phyloP scores from a whole-genome alignment of 2,329 filamentous ascomycete species.

The Helotiales sp. region DNA sequence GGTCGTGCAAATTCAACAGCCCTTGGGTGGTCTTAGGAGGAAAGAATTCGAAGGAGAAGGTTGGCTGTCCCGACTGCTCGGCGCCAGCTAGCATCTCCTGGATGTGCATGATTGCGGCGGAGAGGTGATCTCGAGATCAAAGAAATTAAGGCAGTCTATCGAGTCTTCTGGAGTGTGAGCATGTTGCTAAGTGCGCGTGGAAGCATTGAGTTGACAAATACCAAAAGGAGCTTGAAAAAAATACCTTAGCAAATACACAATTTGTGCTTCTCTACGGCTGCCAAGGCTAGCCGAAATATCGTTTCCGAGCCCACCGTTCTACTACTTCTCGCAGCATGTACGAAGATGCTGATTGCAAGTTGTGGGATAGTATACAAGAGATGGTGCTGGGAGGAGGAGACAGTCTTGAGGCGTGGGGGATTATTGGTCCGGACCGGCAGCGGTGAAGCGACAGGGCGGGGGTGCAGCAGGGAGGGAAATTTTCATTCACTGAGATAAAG shows the following conservation, averaged over 20 bases:
- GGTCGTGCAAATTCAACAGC: slow-evolving; percentile 98
- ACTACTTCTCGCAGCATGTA: slow-evolving; percentile 56
- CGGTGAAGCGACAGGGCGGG: slow-evolving; percentile 2
- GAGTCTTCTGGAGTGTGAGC: too few species aligned
- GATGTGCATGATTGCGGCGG: slow-evolving; percentile 77
- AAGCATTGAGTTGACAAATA: too few species aligned
- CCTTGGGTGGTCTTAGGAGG: slow-evolving; percentile 96
- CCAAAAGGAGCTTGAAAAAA: too few species aligned
- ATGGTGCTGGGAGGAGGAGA: background rate
- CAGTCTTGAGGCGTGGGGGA: slow-evolving; percentile 1
- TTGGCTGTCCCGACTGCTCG: slow-evolving; percentile 74
- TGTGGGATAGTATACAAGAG: slow-evolving; percentile 6
- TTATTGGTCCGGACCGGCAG: background rate
- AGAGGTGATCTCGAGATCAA: background rate
- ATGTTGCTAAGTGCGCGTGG: too few species aligned
- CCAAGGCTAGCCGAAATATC: slow-evolving; percentile 43
- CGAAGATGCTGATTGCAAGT: slow-evolving; percentile 18
- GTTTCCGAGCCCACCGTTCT: slow-evolving; percentile 47
- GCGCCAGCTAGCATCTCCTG: slow-evolving; percentile 85
- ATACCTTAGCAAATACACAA: background rate
- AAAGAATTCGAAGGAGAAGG: slow-evolving; percentile 99
- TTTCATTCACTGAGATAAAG: too few species aligned
- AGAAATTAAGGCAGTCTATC: slow-evolving; percentile 8
- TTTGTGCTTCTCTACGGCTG: background rate
- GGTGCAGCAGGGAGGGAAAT: too few species aligned